Conservation (phyloP, 768 basidiomycete genomes). For the Boletus bicolor region DNA sequence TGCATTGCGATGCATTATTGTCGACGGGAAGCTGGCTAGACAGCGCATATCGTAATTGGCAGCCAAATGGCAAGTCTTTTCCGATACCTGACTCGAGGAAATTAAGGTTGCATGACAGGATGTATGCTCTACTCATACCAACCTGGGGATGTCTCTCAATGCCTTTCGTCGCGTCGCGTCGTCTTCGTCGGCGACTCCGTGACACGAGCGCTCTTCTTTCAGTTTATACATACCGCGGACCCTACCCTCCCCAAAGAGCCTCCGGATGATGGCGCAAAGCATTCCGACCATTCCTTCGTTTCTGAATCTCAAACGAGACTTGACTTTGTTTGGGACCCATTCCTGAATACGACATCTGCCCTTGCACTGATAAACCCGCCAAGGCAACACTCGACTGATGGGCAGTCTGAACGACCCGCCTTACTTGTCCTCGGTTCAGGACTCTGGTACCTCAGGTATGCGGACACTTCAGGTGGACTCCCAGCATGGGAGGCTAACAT, state of each 20-base stretch:
- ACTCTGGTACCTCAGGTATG: conserved; percentile 85
- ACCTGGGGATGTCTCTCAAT: conserved; percentile 48
- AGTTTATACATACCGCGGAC: conserved; percentile 62
- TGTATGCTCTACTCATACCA: conserved; percentile 76
- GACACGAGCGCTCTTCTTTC: conserved; percentile 76
- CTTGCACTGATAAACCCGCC: conserved; percentile 39
- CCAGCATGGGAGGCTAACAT: conserved; percentile 75
- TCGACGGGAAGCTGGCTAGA: conserved; percentile 81
- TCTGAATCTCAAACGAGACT: conserved; percentile 47
- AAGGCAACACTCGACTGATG: not conserved
- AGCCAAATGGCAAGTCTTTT: conserved; percentile 66
- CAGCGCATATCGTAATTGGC: conserved; percentile 66
- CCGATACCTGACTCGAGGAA: not conserved
- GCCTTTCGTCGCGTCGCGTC: conserved; percentile 56
- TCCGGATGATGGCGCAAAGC: conserved; percentile 59
- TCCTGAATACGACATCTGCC: conserved; percentile 66
- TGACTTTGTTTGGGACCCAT: conserved; percentile 84
- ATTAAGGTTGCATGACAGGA: conserved; percentile 41
- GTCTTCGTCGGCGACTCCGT: conserved; percentile 86
- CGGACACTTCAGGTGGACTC: conserved; percentile 67
- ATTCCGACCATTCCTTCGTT: conserved; percentile 55
- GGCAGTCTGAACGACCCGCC: conserved; percentile 41
- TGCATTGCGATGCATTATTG: conserved; percentile 69
- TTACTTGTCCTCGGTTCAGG: conserved; percentile 83
- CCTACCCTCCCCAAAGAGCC: conserved; percentile 49